Evolutionary conservation across 2,329 filamentous ascomycete species (phyloP), one percentile per base, ranked within the genome.

Genomic region (Penicillium verrucosum): DNA sequence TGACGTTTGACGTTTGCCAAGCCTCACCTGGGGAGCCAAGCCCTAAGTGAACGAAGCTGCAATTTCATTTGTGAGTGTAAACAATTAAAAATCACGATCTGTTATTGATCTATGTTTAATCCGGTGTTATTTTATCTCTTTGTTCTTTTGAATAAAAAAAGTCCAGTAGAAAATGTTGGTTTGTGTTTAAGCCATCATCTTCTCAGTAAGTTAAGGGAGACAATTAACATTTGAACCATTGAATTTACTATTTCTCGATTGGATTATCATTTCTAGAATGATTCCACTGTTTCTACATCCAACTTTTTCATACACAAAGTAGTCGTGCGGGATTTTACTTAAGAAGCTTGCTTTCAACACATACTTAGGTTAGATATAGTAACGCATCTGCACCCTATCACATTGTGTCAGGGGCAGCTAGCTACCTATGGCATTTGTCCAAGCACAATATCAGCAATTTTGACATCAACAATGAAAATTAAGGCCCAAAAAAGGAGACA

Each of bases 1-100:
- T 65, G 63, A 65, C 41, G 21, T 21, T 38, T 63, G 63, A 65
- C 42, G 21, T 27, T 44, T 46, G 49, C 50, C 54, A 56, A 56
- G 54, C 47, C 21, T 59, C 56, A 51, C 53, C 41, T 59, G 58
- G 48, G n/a, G 14, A 45, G 44, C 23, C 41, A 40, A 52, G 54
- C 56, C 42, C 52, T 54, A 57, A 41, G 21, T 43, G 44, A 38
- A 32, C 4, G 30, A 45, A 45, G 32, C 40, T 37, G 14, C 16
- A 27, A 14, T 50, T 50, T 21, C 9, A 30, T 11, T 16, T 23
- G 21, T 23, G 18, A 41, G 23, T 29, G 14, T 36, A 38, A 21
- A 23, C 11, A 11, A 30, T 32, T 32, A 23, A 6, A 32, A 16
- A 23, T 1, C 2, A 4, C 3, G 0, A n/a, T 23, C 4, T 34